Percentiles rank a stretch among this genome's conserved stretches.
Evolutionary conservation across 768 basidiomycete species (phyloP).

Genomic region (Sarcodon sp.): DNA sequence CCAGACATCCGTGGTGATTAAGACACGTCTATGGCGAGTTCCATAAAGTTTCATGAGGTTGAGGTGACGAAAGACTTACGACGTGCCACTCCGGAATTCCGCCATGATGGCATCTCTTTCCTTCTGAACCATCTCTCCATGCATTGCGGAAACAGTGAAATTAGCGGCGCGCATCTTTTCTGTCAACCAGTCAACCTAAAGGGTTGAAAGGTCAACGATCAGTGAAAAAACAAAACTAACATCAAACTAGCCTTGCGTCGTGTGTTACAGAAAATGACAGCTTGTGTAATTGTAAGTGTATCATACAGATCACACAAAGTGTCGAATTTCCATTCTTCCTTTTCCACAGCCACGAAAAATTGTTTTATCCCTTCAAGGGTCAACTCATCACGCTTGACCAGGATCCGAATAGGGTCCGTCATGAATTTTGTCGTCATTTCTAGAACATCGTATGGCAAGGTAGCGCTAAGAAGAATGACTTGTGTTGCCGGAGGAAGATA

Average conservation of each 20-base stretch:
- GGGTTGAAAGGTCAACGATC: background rate
- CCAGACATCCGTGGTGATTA: constrained; percentile 96
- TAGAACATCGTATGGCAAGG: constrained; percentile 90
- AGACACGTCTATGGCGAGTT: constrained; percentile 51
- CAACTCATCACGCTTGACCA: constrained; percentile 98
- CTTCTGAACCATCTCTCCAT: constrained; percentile 93
- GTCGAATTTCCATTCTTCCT: constrained; percentile 99
- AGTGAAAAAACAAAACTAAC: background rate
- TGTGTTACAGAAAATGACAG: constrained; percentile 98
- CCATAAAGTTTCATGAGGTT: constrained; percentile 5
- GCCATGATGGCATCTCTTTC: constrained; percentile 96
- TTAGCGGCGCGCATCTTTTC: constrained; percentile 99
- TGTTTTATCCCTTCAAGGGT: constrained; percentile 95
- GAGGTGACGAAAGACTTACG: constrained; percentile 34
- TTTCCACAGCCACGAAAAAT: constrained; percentile 97
- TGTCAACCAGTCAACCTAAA: constrained; percentile 91
- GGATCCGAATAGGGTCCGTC: constrained; percentile 96
- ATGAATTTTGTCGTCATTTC: constrained; percentile 99
- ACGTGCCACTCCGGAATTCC: constrained; percentile 88
- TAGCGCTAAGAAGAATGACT: constrained; percentile 93
- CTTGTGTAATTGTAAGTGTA: constrained; percentile 97
- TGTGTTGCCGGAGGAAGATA: constrained; percentile 96
- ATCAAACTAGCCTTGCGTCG: constrained; percentile 69
- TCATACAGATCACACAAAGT: constrained; percentile 96
- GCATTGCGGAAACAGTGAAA: constrained; percentile 95